A percentile compares a stretch with the other conserved stretches of the same genome.
These are phyloP conservation scores for Stagonosporopsis cucurbitacearum DNA, from an alignment of 2,329 filamentous ascomycete species.

Conservation along the genomic window DNA sequence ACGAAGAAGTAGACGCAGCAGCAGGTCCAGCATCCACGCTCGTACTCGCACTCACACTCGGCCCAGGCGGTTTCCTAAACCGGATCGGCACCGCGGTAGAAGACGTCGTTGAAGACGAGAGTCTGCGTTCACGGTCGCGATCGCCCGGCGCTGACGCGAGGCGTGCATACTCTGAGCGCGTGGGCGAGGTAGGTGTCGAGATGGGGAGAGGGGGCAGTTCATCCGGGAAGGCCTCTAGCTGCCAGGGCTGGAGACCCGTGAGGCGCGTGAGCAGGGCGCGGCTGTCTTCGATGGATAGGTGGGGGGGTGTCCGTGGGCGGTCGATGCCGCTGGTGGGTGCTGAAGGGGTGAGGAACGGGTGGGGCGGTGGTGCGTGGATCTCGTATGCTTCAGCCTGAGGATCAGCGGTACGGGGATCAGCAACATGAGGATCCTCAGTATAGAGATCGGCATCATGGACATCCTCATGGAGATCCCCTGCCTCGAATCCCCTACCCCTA, in stretches of 20 bases:
- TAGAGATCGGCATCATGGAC: too few relatives aligned
- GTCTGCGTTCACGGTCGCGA: conserved; percentile 24
- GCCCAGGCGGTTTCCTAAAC: conserved; percentile 57
- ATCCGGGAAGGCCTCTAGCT: conserved; percentile 44
- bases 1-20: too few relatives aligned
- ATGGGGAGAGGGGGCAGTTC: conserved; percentile 43
- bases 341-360: conserved; percentile 29
- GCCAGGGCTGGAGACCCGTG: conserved; percentile 46
- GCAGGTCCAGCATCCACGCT: too few relatives aligned
- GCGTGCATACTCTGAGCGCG: conserved; percentile 31
- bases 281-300: conserved; percentile 40
- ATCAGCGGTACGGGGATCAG: too few relatives aligned
- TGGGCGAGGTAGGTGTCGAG: conserved; percentile 41
- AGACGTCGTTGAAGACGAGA: conserved; percentile 37
- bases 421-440: too few relatives aligned
- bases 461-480: too few relatives aligned
- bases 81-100: conserved; percentile 62
- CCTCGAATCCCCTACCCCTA: too few relatives aligned
- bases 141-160: conserved; percentile 19
- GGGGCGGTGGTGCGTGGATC: conserved; percentile 31
- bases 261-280: conserved; percentile 43
- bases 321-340: conserved; percentile 31
- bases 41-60: too few relatives aligned
- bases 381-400: too few relatives aligned
- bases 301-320: conserved; percentile 41